Conservation (phyloP, 192 early-diverging fungal genomes). For the Martensiomyces pterosporus region DNA sequence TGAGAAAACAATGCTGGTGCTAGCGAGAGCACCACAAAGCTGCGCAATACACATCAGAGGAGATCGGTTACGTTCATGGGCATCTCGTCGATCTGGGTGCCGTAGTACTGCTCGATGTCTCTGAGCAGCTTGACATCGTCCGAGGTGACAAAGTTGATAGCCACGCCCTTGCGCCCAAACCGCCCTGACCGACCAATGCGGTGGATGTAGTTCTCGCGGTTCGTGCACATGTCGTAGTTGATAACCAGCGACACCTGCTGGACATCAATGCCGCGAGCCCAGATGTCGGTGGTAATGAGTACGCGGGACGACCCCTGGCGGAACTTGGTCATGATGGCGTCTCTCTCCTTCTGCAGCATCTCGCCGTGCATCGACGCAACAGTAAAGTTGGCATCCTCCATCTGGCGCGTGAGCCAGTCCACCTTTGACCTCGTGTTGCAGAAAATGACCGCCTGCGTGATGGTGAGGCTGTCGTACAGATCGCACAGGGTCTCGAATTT, state of each 20-base stretch:
- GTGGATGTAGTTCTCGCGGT: constrained; percentile 98
- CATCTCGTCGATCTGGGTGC: constrained; percentile 53
- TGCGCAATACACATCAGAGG: too few relatives aligned
- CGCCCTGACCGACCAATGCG: constrained; percentile 96
- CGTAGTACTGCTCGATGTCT: constrained; percentile 98
- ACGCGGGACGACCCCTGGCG: constrained; percentile 90
- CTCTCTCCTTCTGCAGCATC: constrained; percentile 97
- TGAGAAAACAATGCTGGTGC: too few relatives aligned
- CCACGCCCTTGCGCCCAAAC: constrained; percentile 98
- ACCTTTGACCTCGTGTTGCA: constrained; percentile 97
- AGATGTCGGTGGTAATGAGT: constrained; percentile 96
- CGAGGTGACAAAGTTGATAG: constrained; percentile 97
- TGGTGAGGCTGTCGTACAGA: constrained; percentile 93
- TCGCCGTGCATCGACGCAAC: constrained; percentile 99
- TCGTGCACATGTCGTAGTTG: constrained; percentile 94
- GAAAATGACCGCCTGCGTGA: constrained; percentile 99
- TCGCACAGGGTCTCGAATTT: constrained; percentile 98
- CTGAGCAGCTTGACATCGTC: constrained; percentile 90
- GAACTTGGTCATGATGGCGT: constrained; percentile 97
- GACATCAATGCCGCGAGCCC: constrained; percentile 99
- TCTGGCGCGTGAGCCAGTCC: constrained; percentile 95
- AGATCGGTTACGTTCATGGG: constrained; percentile 45
- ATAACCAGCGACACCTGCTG: constrained; percentile 98
- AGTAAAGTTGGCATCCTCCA: constrained; percentile 96
- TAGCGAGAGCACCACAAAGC: too few relatives aligned